Conservation (phyloP, 1,284 basidiomycete genomes). For the Rhodofomes roseus region DNA sequence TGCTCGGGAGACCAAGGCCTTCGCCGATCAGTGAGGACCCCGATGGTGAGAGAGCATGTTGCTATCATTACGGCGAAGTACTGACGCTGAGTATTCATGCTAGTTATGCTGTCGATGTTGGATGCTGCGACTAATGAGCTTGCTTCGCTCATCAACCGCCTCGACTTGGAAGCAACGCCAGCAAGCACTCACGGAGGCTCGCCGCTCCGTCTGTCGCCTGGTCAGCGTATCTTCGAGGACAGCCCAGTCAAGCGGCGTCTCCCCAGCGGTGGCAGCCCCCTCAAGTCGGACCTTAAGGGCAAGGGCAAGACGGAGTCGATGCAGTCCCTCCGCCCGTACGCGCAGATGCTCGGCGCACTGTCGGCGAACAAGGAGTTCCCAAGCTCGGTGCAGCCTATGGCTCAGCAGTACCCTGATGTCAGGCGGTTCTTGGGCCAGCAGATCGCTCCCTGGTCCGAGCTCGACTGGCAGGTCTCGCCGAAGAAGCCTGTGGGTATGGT, state of each 20-base stretch:
- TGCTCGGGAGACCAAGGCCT: slow-evolving; percentile 46
- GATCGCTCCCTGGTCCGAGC: slow-evolving; percentile 60
- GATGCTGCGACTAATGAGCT: slow-evolving; percentile 76
- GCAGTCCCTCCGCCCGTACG: slow-evolving; percentile 58
- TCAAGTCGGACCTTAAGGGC: slow-evolving; percentile 27
- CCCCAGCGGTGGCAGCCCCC: slow-evolving; percentile 17
- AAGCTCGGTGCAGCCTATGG: slow-evolving; percentile 2
- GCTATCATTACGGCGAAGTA: neutral
- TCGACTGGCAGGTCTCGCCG: slow-evolving; percentile 47
- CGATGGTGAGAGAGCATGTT: slow-evolving; percentile 43
- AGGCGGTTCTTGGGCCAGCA: slow-evolving; percentile 45
- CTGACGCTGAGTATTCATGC: slow-evolving; percentile 9
- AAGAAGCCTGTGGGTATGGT: slow-evolving; percentile 29
- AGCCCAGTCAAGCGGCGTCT: slow-evolving; percentile 37
- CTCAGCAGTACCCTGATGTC: slow-evolving; percentile 9
- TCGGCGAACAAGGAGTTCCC: neutral
- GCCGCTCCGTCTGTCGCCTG: slow-evolving; percentile 32
- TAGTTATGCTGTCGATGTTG: slow-evolving; percentile 64
- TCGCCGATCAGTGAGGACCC: slow-evolving; percentile 50
- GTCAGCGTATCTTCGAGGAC: slow-evolving; percentile 20
- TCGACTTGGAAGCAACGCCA: slow-evolving; percentile 74
- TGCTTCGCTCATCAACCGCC: slow-evolving; percentile 66
- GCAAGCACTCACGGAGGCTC: slow-evolving; percentile 42
- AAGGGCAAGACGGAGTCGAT: slow-evolving; percentile 45
- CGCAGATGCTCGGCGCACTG: slow-evolving; percentile 37